These are phyloP conservation scores for Neurospora africana DNA, from an alignment of 495 filamentous ascomycete genomes.

Conservation along the genomic window DNA sequence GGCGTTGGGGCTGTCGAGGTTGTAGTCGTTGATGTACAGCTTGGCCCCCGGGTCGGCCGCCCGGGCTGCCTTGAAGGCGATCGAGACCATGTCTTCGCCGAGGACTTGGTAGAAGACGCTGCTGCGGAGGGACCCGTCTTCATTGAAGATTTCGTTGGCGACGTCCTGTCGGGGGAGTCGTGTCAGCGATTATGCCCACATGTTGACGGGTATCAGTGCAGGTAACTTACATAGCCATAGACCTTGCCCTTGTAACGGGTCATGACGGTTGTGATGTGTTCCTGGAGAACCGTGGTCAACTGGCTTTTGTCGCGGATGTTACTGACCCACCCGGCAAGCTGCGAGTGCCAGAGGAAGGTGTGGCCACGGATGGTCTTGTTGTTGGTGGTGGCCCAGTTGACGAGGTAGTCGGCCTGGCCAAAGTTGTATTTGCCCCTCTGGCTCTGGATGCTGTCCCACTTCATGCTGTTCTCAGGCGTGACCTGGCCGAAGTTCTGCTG, in stretches of 20 bases:
- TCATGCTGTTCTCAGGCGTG: constrained; percentile 61
- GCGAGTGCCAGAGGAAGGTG: constrained; percentile 54
- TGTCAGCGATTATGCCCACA: background rate
- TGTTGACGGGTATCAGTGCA: background rate
- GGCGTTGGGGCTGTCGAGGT: constrained; percentile 36
- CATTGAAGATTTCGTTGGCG: constrained; percentile 62
- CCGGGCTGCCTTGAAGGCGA: constrained; percentile 52
- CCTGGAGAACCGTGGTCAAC: constrained; percentile 45
- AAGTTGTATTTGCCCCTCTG: constrained; percentile 41
- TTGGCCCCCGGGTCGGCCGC: constrained; percentile 46
- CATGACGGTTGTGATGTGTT: constrained; percentile 48
- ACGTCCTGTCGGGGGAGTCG: constrained; percentile 36
- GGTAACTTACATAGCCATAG: constrained; percentile 39
- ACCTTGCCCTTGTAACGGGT: constrained; percentile 53
- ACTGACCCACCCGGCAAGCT: constrained; percentile 52
- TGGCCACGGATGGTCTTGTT: constrained; percentile 52
- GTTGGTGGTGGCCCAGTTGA: constrained; percentile 48
- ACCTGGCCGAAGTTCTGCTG: constrained; percentile 51
- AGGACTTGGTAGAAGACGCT: constrained; percentile 51
- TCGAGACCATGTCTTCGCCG: constrained; percentile 45
- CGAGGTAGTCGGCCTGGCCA: constrained; percentile 42
- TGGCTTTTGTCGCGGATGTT: constrained; percentile 38
- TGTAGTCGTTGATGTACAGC: constrained; percentile 65
- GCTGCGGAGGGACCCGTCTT: constrained; percentile 45
- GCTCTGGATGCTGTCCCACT: constrained; percentile 45